Base-by-base conservation (phyloP, 2,329 filamentous ascomycete species). In the Daldinia eschscholtzii region DNA sequence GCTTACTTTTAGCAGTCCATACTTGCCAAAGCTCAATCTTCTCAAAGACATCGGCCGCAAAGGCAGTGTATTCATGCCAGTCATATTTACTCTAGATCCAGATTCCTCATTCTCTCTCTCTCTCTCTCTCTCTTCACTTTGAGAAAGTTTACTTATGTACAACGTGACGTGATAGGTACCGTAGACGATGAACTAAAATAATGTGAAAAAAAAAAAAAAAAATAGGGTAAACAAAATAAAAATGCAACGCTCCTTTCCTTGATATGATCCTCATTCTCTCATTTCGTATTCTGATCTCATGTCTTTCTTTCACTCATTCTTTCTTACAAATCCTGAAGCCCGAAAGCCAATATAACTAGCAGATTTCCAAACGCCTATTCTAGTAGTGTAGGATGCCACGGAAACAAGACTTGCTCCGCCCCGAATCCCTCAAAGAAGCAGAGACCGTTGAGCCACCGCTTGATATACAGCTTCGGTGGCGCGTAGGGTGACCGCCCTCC, bases 391-490 rank as follows among this genome's bases (percentile, higher is more conserved):
- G 70, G 37, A n/a, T 74, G 76, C 72, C 73, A 76, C 26, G 76
- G 76, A 39, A 77, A 77, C 56, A 77, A 55, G 56, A 77, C 46
- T 74, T 30, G 65, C 46, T 26, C 65, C 68, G 18, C 55, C 59
- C 10, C 67, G 60, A 7, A n/a, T 35, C 4, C 62, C 63, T 65
- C 71, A 28, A 60, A 71, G 68, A 77, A 76, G 61, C 73, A 76
- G 57, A 77, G 72, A 9, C 76, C 76, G 57, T 77, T 77, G 23
- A 77, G 64, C 76, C 76, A 77, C 50, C 76, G 74, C 48, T 74
- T 75, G 64, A 72, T 74, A 42, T 76, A 74, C 15, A 77, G 61
- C 52, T 69, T 74, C 48, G 75, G 75, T 18, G 53, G 20, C 13
- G 48, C n/a, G 28, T 35, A 23, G 10, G 48, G 9, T 9, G 46